Conservation (phyloP, 192 early-diverging fungal genomes). For the Rhizophagus clarus region DNA sequence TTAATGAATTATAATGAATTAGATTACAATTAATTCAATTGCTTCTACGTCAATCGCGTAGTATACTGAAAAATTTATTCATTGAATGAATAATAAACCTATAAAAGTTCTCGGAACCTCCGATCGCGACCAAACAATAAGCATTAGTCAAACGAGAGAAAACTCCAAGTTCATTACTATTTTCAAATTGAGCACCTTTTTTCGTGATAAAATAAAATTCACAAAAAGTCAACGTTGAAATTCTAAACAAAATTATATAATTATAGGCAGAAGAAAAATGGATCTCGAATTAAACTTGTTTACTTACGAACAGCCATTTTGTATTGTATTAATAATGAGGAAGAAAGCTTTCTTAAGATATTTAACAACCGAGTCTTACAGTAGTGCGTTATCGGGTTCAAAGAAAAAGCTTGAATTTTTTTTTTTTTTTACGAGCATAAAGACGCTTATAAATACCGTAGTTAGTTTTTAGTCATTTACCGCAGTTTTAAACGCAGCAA, state of each 20-base stretch:
- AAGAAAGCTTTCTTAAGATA: no score
- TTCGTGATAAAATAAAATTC: not conserved
- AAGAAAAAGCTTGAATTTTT: no score
- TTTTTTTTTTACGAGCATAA: no score
- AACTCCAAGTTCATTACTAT: conserved; percentile 98
- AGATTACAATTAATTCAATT: not conserved
- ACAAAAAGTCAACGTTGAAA: not conserved
- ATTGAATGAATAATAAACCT: conserved; percentile 53
- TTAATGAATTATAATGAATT: not conserved
- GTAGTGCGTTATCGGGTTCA: no score
- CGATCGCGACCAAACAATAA: conserved; percentile 95
- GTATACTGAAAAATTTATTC: not conserved
- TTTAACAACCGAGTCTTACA: no score
- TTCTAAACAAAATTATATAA: not conserved
- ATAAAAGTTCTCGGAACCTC: conserved; percentile 99
- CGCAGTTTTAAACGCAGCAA: no score
- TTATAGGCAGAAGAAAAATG: not conserved
- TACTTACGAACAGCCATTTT: conserved; percentile 31
- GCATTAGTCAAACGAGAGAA: conserved; percentile 97
- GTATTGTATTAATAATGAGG: not conserved
- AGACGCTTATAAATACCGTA: no score
- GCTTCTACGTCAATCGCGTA: not conserved
- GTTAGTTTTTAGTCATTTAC: no score
- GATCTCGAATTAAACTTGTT: not conserved
- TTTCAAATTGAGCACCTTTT: conserved; percentile 95